Base-by-base conservation (phyloP, 2,329 filamentous ascomycete species). In the Penicillium sp. region DNA sequence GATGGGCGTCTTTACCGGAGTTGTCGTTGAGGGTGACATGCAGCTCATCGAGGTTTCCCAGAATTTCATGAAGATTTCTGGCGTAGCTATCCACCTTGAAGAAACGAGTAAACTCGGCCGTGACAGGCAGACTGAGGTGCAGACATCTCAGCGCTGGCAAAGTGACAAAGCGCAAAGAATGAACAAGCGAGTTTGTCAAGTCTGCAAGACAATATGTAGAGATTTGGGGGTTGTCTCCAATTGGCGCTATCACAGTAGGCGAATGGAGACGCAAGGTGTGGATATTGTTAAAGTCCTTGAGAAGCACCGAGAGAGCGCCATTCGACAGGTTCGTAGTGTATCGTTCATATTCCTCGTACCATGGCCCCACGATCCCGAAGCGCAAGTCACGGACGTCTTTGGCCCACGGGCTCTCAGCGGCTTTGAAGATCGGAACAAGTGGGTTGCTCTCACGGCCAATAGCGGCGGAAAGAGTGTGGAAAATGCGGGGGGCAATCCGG, bases 31-130 rank as follows among this genome's bases (percentile, higher is more conserved):
- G 34, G 14, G 5, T 24, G 39, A 49, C 18, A n/a, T 49, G 47
- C 16, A 49, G 14, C 10, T 49, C 47, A 18, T 34, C 13, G 18
- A 49, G 10, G 10, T 24, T 8, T 3, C 9, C 24, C 11, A 43
- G 31, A 24, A 49, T 11, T 1, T 18, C 4, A 11, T 7, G 8
- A 10, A 49, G 43, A 14, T 18, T 2, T 6, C 5, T 32, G 6
- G 47, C 14, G 10, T 43, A 44, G 9, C 39, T 14, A 7, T 36
- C 16, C 9, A 16, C 16, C 13, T 24, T 4, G 6, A 49, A 49
- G 47, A 49, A 49, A 43, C 47, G 47, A 13, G 16, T 27, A 21
- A 49, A 49, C 31, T 49, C 47, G 1, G 39, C 39, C 7, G 47
- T 43, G 14, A 40, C 43, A 10, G 47, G 47, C 38, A 49, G 1